Base-by-base conservation (phyloP, 2,329 filamentous ascomycete species). In the Exophiala aquamarina region DNA sequence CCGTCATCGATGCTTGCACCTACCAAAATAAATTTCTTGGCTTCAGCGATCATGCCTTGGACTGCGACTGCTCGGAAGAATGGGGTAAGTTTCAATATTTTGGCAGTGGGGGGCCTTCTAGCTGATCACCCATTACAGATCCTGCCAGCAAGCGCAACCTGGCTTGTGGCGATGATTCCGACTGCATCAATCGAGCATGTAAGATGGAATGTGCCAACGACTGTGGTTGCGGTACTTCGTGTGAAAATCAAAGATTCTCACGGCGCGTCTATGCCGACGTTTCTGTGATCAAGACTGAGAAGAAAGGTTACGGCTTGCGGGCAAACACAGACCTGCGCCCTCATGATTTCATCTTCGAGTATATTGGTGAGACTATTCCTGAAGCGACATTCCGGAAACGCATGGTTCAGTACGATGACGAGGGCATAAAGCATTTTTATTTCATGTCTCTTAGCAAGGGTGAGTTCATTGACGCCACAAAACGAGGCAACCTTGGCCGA, bases 361-460 rank as follows among this genome's bases (percentile, higher is more conserved):
- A 98, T 68, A 92, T 98, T 60, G 93, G 93, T 60, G 93, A 98
- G 70, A 93, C 97, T 59, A 96, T 98, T 66, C 92, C 94, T 61
- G 92, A 98, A 70, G 79, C 82, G 21, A 86, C 86, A 9, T 97
- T 97, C 64, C 87, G 90, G 46, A 83, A 84, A 49, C 89, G 93
- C 52, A 96, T 94, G 84, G 74, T 89, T 31, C 87, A 94, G 62
- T 98, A 98, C 69, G 90, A 96, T 64, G 81, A 93, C 38, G 89
- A 97, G 67, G 91, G 91, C 52, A 96, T 98, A 77, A 95, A 94
- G 68, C 93, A 98, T 70, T 98, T 98, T 68, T 98, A 98, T 71
- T 98, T 98, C 74, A 98, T 98, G 93, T 97, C 93, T 20, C 83
- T 98, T 53, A 95, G 83, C 64, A 95, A 95, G 67, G 88, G 84